Evolutionary conservation across 106 monocot genomes (phyloP), one percentile per base, ranked within the genome.

Genomic region (Dioscorea zingiberensis): DNA sequence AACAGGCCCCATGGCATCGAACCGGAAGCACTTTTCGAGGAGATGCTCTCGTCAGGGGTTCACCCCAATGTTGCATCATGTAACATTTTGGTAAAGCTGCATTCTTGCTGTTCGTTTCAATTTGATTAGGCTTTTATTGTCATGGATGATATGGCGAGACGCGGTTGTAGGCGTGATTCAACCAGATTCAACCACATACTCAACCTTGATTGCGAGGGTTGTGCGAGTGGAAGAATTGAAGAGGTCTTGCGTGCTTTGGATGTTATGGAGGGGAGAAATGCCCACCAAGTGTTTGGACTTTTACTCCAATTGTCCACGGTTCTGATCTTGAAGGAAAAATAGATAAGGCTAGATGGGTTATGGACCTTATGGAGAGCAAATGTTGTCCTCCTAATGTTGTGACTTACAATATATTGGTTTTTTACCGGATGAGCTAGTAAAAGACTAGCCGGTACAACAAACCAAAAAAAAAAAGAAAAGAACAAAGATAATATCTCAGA

Each of bases 171-270:
- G 11, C n/a, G n/a, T n/a, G n/a, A n/a, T n/a, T n/a, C n/a, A n/a
- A n/a, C 62, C 62, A 4, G 62, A 62, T 44, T 32, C 62, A 21
- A 21, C 19, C 8, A 62, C 62, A 2, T 62, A 62, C 62, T 62
- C 62, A n/a, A 62, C 61, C 18, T 44, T 62, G 38, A 62, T 62
- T 44, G 12, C 62, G n/a, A 21, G 44, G 38, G 32, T n/a, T 62
- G 25, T 62, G 62, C 28, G 30, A 19, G 62, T 3, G 62, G 38
- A 16, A 30, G 17, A 25, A 61, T 61, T 28, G 32, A 38, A 44
- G 62, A 62, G 44, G 62, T 44, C 1, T 18, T 12, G 30, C 18
- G 19, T 62, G 62, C 45, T 18, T 44, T 44, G 62, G 62, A 21
- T 62, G 32, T 12, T 14, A 62, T 62, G 62, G 6, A 44, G 44